Conservation (phyloP, 1,284 basidiomycete genomes). For the Cutaneotrichosporon sp. region DNA sequence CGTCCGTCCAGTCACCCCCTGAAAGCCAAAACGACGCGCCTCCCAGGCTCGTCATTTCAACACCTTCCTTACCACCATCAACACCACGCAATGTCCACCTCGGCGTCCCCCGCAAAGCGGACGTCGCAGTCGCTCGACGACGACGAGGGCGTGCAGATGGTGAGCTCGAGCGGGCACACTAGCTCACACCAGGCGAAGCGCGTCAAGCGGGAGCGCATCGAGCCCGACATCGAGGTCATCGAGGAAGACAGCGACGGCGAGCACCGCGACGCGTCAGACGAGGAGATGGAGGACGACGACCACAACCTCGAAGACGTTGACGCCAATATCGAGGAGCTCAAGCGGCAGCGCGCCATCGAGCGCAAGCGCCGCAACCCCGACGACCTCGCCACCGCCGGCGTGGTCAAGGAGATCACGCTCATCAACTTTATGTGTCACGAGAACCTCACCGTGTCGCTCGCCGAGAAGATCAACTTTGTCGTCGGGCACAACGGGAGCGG, state of each 20-base stretch:
- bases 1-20: conserved; percentile 5
- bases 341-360: not conserved
- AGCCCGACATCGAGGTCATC: not conserved
- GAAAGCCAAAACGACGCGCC: not conserved
- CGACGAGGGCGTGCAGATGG: conserved; percentile 2
- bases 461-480: conserved; percentile 93
- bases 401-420: conserved; percentile 83
- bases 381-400: conserved; percentile 59
- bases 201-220: conserved; percentile 28
- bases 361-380: not conserved
- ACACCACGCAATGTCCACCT: conserved; percentile 2
- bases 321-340: conserved; percentile 15
- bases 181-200: conserved; percentile 26
- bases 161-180: not conserved
- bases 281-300: conserved; percentile 11
- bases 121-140: conserved; percentile 2
- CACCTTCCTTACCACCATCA: not conserved
- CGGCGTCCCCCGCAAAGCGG: conserved; percentile 6
- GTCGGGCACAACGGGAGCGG: conserved; percentile 79
- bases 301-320: conserved; percentile 24
- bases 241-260: conserved; percentile 12
- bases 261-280: conserved; percentile 16
- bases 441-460: conserved; percentile 76
- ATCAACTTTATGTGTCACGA: conserved; percentile 97
- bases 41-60: not conserved